phyloP scores from a whole-genome alignment of 352 stramenopile genomes.

The Phytophthora melonis region DNA sequence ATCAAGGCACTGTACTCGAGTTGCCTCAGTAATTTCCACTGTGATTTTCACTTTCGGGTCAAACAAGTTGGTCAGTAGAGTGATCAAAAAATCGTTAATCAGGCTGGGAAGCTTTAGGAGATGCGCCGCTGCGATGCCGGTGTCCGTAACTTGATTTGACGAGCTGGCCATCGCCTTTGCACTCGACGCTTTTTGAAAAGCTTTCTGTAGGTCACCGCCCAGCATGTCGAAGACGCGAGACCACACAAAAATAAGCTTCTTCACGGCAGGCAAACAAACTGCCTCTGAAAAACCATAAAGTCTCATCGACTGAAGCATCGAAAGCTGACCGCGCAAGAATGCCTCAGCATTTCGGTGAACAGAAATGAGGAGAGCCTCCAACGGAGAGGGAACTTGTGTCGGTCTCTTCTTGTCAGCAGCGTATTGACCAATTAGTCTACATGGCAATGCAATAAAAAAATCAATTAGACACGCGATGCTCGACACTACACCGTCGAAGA shows the following conservation, averaged over 20 bases:
- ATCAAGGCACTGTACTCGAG: conserved; percentile 72
- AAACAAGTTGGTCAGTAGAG: conserved; percentile 63
- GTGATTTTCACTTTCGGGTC: conserved; percentile 21
- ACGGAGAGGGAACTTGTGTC: conserved; percentile 52
- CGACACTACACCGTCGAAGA: not conserved
- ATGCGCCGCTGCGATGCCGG: conserved; percentile 37
- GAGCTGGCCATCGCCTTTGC: conserved; percentile 27
- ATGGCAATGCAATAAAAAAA: conserved; percentile 4
- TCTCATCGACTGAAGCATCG: conserved; percentile 71
- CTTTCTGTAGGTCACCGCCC: conserved; percentile 40
- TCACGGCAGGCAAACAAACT: conserved; percentile 68
- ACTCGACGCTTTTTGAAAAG: conserved; percentile 40
- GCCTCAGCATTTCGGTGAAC: conserved; percentile 80
- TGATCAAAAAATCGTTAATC: conserved; percentile 79
- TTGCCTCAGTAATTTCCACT: conserved; percentile 53
- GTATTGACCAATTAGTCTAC: conserved; percentile 67
- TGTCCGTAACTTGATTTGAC: conserved; percentile 45
- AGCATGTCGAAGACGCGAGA: conserved; percentile 78
- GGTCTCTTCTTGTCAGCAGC: conserved; percentile 57
- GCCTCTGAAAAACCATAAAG: conserved; percentile 66
- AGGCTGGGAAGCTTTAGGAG: conserved; percentile 76
- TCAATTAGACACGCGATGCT: not conserved
- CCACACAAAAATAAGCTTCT: conserved; percentile 83
- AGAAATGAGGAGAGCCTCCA: conserved; percentile 73
- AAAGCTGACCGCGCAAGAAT: conserved; percentile 75